Evolutionary conservation across 2,329 filamentous ascomycete genomes (phyloP).

Genomic region (Chrysosporium keratinophilum): DNA sequence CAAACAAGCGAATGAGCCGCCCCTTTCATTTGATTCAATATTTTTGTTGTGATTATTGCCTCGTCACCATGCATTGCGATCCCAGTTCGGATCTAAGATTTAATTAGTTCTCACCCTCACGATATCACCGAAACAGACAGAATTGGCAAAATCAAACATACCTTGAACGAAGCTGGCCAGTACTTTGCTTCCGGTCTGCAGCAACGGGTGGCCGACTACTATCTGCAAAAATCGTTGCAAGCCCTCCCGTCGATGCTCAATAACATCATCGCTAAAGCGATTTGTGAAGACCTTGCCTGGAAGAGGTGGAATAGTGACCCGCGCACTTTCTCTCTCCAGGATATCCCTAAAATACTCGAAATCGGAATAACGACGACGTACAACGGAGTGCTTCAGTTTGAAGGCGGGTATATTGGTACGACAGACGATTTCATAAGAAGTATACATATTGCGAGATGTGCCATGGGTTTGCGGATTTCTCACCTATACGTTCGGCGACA

Average conservation of each 20-base stretch:
- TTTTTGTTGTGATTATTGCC: neutral
- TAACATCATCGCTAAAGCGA: slow-evolving; percentile 95
- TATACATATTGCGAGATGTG: slow-evolving; percentile 93
- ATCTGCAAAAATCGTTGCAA: slow-evolving; percentile 95
- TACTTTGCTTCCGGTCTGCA: slow-evolving; percentile 97
- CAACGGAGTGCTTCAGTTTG: slow-evolving; percentile 79
- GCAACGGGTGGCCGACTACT: slow-evolving; percentile 85
- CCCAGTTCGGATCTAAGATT: slow-evolving; percentile 55
- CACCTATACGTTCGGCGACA: slow-evolving; percentile 48
- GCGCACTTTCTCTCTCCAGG: slow-evolving; percentile 83
- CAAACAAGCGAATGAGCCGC: neutral
- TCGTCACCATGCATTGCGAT: slow-evolving; percentile 69
- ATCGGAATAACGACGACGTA: slow-evolving; percentile 90
- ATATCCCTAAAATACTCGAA: slow-evolving; percentile 99
- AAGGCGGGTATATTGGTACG: slow-evolving; percentile 98
- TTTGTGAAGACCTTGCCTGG: slow-evolving; percentile 98
- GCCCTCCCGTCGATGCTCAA: slow-evolving; percentile 83
- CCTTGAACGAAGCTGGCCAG: slow-evolving; percentile 94
- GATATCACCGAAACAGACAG: neutral
- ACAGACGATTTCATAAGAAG: slow-evolving; percentile 96
- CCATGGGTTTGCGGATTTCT: slow-evolving; percentile 89
- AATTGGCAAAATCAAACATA: slow-evolving; percentile 33
- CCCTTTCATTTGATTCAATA: neutral
- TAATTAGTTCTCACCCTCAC: neutral
- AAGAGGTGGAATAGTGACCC: slow-evolving; percentile 89